phyloP scores from a whole-genome alignment of 768 basidiomycete genomes.

The Lentinula edodes region DNA sequence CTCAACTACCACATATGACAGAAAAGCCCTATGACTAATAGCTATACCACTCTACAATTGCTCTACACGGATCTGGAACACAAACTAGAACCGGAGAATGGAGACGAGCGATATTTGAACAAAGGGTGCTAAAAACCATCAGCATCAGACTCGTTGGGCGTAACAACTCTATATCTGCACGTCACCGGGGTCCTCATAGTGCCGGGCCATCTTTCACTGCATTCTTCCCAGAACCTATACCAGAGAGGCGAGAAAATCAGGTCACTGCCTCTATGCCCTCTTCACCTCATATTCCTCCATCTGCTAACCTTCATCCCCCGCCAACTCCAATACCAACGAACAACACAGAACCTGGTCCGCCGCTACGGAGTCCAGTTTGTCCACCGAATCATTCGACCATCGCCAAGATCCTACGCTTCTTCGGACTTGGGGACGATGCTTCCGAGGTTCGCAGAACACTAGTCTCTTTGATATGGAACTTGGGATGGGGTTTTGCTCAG shows the following conservation, averaged over 20 bases:
- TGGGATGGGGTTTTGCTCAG: slow-evolving; percentile 48
- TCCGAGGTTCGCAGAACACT: slow-evolving; percentile 46
- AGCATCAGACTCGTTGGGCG: too few species aligned
- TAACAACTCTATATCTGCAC: too few species aligned
- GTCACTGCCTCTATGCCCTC: too few species aligned
- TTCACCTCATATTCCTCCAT: neutral
- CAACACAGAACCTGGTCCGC: neutral
- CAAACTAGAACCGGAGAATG: too few species aligned
- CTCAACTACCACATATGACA: too few species aligned
- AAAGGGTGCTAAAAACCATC: too few species aligned
- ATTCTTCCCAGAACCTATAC: neutral
- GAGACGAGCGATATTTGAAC: too few species aligned
- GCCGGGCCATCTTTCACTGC: slow-evolving; percentile 4
- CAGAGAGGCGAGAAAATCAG: neutral
- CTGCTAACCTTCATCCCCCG: neutral
- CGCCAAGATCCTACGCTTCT: slow-evolving; percentile 27
- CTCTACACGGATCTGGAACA: too few species aligned
- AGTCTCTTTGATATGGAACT: slow-evolving; percentile 45
- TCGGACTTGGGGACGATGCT: slow-evolving; percentile 52
- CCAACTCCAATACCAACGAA: neutral
- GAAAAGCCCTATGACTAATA: too few species aligned
- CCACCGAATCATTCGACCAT: slow-evolving; percentile 16
- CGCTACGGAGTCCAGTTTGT: slow-evolving; percentile 9
- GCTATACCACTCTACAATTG: too few species aligned
- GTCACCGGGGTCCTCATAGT: neutral